Evolutionary conservation across 331 rosid genomes (phyloP).

Genomic region (Cydonia oblonga): DNA sequence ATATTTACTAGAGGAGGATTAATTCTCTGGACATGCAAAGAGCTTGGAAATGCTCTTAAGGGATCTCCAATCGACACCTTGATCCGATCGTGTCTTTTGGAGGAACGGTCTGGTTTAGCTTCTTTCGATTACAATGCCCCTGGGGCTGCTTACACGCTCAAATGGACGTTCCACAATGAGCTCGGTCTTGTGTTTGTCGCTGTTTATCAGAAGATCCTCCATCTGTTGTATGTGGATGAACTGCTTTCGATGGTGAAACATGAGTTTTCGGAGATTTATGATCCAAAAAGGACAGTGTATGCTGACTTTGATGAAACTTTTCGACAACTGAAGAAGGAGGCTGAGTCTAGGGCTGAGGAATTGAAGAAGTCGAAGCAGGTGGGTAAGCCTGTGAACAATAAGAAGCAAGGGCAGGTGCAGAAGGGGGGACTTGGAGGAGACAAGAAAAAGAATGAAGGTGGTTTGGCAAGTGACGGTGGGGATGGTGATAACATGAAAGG

Average conservation of each 20-base stretch:
- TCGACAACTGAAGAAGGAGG: constrained; percentile 70
- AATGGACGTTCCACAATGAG: constrained; percentile 93
- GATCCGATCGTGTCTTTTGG: constrained; percentile 89
- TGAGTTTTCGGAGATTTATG: constrained; percentile 58
- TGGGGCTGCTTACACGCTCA: constrained; percentile 84
- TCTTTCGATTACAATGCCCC: constrained; percentile 72
- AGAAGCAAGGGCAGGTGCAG: constrained; percentile 55
- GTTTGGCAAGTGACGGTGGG: constrained; percentile 36
- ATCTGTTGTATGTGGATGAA: constrained; percentile 79
- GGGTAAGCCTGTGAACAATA: constrained; percentile 36
- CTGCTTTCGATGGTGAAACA: constrained; percentile 70
- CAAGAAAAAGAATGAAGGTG: constrained; percentile 45
- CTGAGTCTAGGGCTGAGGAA: constrained; percentile 83
- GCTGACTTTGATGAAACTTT: constrained; percentile 74
- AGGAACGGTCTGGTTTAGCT: constrained; percentile 85
- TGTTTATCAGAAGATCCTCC: constrained; percentile 80
- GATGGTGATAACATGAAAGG: constrained; percentile 41
- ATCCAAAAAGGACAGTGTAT: constrained; percentile 47
- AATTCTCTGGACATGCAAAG: constrained; percentile 87
- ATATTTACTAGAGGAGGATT: constrained; percentile 93
- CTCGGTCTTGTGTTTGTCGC: constrained; percentile 90
- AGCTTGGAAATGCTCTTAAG: constrained; percentile 70
- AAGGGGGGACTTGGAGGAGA: constrained; percentile 47
- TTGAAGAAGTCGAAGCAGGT: constrained; percentile 56
- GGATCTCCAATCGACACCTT: constrained; percentile 92